phyloP scores from a whole-genome alignment of 2,329 filamentous ascomycete genomes.

The Claviceps arundinis region DNA sequence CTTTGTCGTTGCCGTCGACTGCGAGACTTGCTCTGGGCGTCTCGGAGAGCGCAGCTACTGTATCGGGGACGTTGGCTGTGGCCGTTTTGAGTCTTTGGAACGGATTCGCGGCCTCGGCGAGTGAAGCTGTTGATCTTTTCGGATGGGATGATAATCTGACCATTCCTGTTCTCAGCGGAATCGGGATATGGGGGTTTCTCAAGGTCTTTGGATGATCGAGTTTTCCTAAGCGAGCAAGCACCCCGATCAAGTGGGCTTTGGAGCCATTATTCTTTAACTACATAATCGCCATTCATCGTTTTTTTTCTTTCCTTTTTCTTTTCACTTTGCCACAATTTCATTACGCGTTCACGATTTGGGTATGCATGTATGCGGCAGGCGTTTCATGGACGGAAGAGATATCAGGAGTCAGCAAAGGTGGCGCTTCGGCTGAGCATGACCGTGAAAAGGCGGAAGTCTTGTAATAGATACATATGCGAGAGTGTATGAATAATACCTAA shows the following conservation, averaged over 20 bases:
- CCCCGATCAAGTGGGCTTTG: neutral
- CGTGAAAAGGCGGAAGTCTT: neutral
- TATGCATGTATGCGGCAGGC: neutral
- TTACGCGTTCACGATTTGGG: neutral
- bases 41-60: slow-evolving; percentile 40
- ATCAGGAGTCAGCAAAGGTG: neutral
- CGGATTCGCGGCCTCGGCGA: slow-evolving; percentile 76
- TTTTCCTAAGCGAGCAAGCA: neutral
- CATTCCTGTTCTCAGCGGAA: slow-evolving; percentile 80
- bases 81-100: slow-evolving; percentile 74
- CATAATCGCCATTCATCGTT: neutral
- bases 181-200: slow-evolving; percentile 84
- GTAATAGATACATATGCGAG: neutral
- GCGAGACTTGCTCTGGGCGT: slow-evolving; percentile 49
- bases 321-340: neutral
- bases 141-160: slow-evolving; percentile 97
- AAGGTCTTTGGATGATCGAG: slow-evolving; percentile 58
- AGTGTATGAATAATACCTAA: neutral
- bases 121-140: slow-evolving; percentile 82
- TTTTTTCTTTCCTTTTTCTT: neutral
- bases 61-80: slow-evolving; percentile 61
- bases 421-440: neutral
- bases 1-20: slow-evolving; percentile 53
- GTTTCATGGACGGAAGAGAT: neutral
- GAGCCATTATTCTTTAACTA: neutral